These are phyloP conservation scores for Phialophora chinensis DNA, from an alignment of 2,329 filamentous ascomycete species.

Conservation along the genomic window DNA sequence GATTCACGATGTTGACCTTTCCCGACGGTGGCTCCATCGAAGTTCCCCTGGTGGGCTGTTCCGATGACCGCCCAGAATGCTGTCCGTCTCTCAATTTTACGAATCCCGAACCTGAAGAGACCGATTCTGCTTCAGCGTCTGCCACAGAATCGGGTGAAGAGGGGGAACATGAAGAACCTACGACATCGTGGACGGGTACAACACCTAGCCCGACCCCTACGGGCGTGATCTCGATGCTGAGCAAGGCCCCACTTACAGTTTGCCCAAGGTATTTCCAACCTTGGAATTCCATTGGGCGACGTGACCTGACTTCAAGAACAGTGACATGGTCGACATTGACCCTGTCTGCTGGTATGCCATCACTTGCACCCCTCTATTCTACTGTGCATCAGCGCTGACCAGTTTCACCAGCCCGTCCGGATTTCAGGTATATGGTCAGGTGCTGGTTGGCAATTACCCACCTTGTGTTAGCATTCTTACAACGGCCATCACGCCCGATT, in stretches of 20 bases:
- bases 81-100: slow-evolving; percentile 31
- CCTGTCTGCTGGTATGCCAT: slow-evolving; percentile 31
- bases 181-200: slow-evolving; percentile 24
- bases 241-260: slow-evolving; percentile 29
- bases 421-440: slow-evolving; percentile 28
- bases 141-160: slow-evolving; percentile 12
- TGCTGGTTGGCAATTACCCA: slow-evolving; percentile 29
- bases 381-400: not conserved
- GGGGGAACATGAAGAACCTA: slow-evolving; percentile 2
- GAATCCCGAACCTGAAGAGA: slow-evolving; percentile 13
- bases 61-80: slow-evolving; percentile 34
- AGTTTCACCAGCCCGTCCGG: slow-evolving; percentile 22
- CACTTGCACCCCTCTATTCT: not conserved
- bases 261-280: slow-evolving; percentile 28
- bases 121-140: slow-evolving; percentile 12
- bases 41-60: slow-evolving; percentile 33
- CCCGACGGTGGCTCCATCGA: slow-evolving; percentile 28
- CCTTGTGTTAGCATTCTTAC: slow-evolving; percentile 31
- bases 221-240: slow-evolving; percentile 32
- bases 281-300: not conserved
- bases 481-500: slow-evolving; percentile 21
- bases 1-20: slow-evolving; percentile 30
- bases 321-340: slow-evolving; percentile 34
- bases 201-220: slow-evolving; percentile 28
- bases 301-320: slow-evolving; percentile 12